A percentile compares a stretch with the other conserved stretches of the same genome.
Conservation (phyloP, 2,329 filamentous ascomycete genomes). For the Cucurbitaria berberidis region DNA sequence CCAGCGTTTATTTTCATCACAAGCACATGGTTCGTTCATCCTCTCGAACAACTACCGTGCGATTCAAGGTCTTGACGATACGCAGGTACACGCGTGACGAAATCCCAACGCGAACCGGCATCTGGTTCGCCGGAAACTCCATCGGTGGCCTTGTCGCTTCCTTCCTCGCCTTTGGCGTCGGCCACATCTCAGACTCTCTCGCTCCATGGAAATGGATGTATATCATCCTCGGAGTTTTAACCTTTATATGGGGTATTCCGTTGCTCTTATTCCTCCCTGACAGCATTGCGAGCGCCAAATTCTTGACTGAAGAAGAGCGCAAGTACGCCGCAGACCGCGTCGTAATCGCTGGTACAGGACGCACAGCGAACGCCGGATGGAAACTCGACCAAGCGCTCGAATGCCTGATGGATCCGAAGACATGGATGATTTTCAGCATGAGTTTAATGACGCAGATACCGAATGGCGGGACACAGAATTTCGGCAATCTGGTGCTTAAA, state of each 20-base stretch:
- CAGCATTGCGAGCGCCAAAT: conserved; percentile 42
- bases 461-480: conserved; percentile 25
- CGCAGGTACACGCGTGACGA: conserved; percentile 34
- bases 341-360: conserved; percentile 25
- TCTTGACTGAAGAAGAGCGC: conserved; percentile 28
- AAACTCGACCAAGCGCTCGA: conserved; percentile 21
- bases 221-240: conserved; percentile 36
- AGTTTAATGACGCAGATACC: conserved; percentile 19
- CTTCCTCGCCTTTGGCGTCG: conserved; percentile 22
- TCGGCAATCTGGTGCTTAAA: conserved; percentile 50
- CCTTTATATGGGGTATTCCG: conserved; percentile 29
- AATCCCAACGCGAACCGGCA: conserved; percentile 38
- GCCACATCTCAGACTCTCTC: conserved; percentile 17
- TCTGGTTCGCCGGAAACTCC: conserved; percentile 52
- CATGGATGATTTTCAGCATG: conserved; percentile 25
- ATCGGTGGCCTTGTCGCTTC: conserved; percentile 23
- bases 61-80: not conserved
- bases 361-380: conserved; percentile 22
- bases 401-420: conserved; percentile 23
- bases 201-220: conserved; percentile 30
- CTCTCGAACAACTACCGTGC: not conserved
- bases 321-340: conserved; percentile 35
- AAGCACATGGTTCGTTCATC: conserved; percentile 30
- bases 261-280: conserved; percentile 53
- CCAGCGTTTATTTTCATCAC: conserved; percentile 36